Evolutionary conservation across 345 rosid genomes (phyloP).

Genomic region (Bruguiera gymnorhiza): DNA sequence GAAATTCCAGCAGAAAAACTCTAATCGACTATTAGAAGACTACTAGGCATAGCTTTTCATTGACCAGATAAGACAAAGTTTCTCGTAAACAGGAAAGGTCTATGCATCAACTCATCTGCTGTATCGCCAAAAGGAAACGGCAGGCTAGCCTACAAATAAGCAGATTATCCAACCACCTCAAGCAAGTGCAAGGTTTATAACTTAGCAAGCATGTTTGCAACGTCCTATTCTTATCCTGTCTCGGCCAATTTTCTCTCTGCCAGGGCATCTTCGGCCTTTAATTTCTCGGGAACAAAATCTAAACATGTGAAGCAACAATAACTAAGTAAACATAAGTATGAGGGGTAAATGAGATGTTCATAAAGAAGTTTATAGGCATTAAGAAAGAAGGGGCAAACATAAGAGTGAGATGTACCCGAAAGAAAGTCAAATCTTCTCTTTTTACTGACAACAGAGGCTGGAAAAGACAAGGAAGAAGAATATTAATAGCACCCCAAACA

Average conservation of each 20-base stretch:
- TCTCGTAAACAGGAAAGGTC: background rate
- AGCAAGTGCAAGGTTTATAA: slow-evolving; percentile 6
- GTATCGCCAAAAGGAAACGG: background rate
- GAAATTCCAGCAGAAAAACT: too few species aligned
- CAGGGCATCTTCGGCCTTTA: slow-evolving; percentile 60
- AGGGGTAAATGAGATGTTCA: background rate
- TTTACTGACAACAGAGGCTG: slow-evolving; percentile 64
- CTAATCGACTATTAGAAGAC: too few species aligned
- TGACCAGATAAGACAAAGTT: background rate
- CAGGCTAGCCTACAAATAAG: background rate
- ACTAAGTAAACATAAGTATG: background rate
- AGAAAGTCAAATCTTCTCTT: slow-evolving; percentile 68
- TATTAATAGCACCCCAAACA: background rate
- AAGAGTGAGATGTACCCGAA: slow-evolving; percentile 46
- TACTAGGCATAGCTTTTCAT: background rate
- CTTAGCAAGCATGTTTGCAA: background rate
- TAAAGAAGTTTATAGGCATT: background rate
- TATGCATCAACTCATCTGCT: background rate
- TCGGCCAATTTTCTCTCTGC: slow-evolving; percentile 35
- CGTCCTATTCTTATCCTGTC: slow-evolving; percentile 32
- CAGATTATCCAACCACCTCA: background rate
- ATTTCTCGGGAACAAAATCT: slow-evolving; percentile 80
- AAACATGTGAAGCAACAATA: slow-evolving; percentile 1
- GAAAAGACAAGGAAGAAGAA: slow-evolving; percentile 14
- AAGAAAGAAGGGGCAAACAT: background rate